Conservation (phyloP, 495 filamentous ascomycete genomes). For the Aspergillus nidulans region DNA sequence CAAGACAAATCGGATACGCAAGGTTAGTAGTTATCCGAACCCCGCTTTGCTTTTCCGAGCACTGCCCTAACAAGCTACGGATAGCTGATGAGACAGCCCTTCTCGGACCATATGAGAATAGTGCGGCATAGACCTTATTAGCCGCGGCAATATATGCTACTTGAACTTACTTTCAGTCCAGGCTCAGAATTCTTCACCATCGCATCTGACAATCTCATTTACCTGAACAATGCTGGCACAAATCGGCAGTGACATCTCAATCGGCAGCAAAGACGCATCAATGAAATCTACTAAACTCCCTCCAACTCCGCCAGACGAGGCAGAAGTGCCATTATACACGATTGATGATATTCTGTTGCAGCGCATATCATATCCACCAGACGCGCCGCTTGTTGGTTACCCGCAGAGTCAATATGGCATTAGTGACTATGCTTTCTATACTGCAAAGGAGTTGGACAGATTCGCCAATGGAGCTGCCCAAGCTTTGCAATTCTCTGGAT, state of each 20-base stretch:
- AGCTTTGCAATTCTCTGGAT: neutral
- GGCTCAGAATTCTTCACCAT: neutral
- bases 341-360: slow-evolving; percentile 13
- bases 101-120: neutral
- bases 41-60: slow-evolving; percentile 2
- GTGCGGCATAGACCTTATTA: neutral
- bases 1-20: neutral
- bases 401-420: slow-evolving; percentile 12
- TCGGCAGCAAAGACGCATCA: neutral
- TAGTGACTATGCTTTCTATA: slow-evolving; percentile 14
- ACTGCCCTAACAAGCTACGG: neutral
- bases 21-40: neutral
- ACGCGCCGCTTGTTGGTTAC: slow-evolving; percentile 13
- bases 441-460: slow-evolving; percentile 9
- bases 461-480: slow-evolving; percentile 11
- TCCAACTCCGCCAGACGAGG: slow-evolving; percentile 11
- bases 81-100: neutral
- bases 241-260: neutral
- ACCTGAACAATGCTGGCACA: neutral
- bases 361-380: slow-evolving; percentile 4
- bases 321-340: neutral
- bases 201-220: neutral
- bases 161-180: neutral
- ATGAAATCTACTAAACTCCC: neutral
- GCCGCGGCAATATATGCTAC: neutral